phyloP scores from a whole-genome alignment of 116 monocot genomes.

The Posidonia oceanica region DNA sequence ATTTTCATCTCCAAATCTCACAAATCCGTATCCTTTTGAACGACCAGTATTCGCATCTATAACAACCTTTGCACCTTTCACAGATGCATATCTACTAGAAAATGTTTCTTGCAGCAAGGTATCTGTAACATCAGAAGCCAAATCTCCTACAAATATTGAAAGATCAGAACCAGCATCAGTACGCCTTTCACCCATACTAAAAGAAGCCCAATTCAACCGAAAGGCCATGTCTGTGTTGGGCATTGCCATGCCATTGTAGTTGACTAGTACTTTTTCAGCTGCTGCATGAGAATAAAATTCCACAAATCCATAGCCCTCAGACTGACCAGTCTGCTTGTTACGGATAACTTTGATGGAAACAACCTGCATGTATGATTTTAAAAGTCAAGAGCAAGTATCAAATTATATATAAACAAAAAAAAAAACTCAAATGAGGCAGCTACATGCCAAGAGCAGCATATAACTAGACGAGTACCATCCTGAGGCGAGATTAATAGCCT shows the following conservation, averaged over 20 bases:
- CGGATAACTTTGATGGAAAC: conserved; percentile 29
- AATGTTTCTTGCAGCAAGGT: conserved; percentile 27
- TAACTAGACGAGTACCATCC: no score
- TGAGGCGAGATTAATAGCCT: no score
- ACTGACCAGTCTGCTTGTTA: conserved; percentile 34
- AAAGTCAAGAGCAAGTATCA: background rate
- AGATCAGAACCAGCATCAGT: conserved; percentile 24
- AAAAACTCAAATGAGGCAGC: no score
- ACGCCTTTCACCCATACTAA: conserved; percentile 28
- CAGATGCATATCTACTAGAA: conserved; percentile 18
- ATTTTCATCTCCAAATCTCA: conserved; percentile 35
- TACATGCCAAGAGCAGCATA: no score
- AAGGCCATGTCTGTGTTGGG: conserved; percentile 27
- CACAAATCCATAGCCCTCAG: conserved; percentile 40
- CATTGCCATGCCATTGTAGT: conserved; percentile 20
- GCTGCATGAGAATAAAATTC: conserved; percentile 24
- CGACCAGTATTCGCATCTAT: conserved; percentile 35
- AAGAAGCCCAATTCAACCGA: conserved; percentile 30
- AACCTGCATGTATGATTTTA: conserved; percentile 14
- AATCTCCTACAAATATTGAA: conserved; percentile 41
- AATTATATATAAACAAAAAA: no score
- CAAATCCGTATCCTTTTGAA: conserved; percentile 43
- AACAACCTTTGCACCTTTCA: conserved; percentile 40
- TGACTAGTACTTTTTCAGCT: conserved; percentile 28
- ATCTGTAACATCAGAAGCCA: conserved; percentile 40